These are phyloP conservation scores for Orbilia blumenaviensis DNA, from an alignment of 2,329 filamentous ascomycete genomes.

Conservation along the genomic window DNA sequence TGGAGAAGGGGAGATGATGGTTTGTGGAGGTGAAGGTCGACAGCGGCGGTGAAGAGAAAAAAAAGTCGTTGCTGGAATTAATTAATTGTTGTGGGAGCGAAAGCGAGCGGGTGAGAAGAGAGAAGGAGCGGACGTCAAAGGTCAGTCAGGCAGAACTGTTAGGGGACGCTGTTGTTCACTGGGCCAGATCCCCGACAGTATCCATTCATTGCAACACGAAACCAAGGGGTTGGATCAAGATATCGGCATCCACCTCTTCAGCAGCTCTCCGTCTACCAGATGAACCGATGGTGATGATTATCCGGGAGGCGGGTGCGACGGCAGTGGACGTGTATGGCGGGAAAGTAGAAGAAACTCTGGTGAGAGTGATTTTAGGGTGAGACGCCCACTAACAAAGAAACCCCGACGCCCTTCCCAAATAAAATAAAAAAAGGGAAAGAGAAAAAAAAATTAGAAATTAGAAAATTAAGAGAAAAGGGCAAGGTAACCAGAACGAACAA, in stretches of 20 bases:
- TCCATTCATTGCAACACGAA: constrained; percentile 51
- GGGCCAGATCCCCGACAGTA: constrained; percentile 32
- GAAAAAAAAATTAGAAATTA: constrained; percentile 18
- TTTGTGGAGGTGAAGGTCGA: no score
- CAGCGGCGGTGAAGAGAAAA: background rate
- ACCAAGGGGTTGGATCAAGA: constrained; percentile 11
- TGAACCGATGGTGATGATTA: constrained; percentile 10
- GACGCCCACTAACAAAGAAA: constrained; percentile 38
- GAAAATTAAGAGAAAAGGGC: background rate
- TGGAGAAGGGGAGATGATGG: background rate
- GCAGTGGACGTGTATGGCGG: constrained; percentile 15
- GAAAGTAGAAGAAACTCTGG: no score
- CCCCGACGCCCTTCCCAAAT: constrained; percentile 47
- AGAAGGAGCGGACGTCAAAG: background rate
- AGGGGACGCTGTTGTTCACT: constrained; percentile 48
- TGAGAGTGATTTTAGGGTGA: constrained; percentile 42
- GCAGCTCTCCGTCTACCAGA: constrained; percentile 15
- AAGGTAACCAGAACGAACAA: no score
- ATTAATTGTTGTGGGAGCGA: background rate
- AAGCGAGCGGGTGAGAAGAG: background rate
- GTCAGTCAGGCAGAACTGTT: no score
- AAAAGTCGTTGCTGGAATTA: constrained; percentile 7
- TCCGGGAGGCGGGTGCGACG: background rate
- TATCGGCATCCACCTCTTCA: constrained; percentile 42
- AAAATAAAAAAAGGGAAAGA: background rate